These are phyloP conservation scores for Macrophomina pseudophaseolina DNA, from an alignment of 2,329 filamentous ascomycete genomes.

Conservation along the genomic window DNA sequence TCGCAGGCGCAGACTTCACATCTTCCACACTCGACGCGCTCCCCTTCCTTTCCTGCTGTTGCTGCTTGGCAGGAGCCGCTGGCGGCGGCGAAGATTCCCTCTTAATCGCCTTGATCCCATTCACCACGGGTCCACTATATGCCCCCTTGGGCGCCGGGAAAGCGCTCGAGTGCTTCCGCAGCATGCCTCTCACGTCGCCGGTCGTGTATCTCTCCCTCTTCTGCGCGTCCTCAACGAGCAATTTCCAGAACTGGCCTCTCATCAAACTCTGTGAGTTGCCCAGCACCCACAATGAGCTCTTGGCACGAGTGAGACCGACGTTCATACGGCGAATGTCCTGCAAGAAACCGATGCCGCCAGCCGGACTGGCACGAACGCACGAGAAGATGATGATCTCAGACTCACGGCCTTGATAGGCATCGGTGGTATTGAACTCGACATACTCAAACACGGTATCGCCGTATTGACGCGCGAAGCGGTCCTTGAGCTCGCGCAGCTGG, in stretches of 20 bases:
- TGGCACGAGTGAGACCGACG: conserved; percentile 94
- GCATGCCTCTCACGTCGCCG: conserved; percentile 63
- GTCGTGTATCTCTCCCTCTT: conserved; percentile 76
- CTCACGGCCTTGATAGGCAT: conserved; percentile 96
- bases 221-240: conserved; percentile 81
- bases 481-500: conserved; percentile 80
- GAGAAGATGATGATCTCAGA: conserved; percentile 99
- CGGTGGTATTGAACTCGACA: conserved; percentile 98
- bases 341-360: conserved; percentile 97
- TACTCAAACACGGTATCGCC: conserved; percentile 75
- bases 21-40: conserved; percentile 2
- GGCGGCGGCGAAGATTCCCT: background rate
- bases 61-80: too few relatives aligned
- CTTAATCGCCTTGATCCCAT: conserved; percentile 13
- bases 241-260: conserved; percentile 89
- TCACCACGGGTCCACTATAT: background rate
- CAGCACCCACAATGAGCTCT: conserved; percentile 94
- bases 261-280: conserved; percentile 87
- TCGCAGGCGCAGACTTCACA: background rate
- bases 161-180: conserved; percentile 57
- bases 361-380: conserved; percentile 90
- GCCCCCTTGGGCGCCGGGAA: conserved; percentile 40
- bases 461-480: conserved; percentile 73
- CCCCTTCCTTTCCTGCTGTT: conserved; percentile 9
- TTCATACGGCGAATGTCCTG: conserved; percentile 99